These are phyloP conservation scores for Rhizophagus clarus DNA, from an alignment of 192 early-diverging fungal species.

Conservation along the genomic window DNA sequence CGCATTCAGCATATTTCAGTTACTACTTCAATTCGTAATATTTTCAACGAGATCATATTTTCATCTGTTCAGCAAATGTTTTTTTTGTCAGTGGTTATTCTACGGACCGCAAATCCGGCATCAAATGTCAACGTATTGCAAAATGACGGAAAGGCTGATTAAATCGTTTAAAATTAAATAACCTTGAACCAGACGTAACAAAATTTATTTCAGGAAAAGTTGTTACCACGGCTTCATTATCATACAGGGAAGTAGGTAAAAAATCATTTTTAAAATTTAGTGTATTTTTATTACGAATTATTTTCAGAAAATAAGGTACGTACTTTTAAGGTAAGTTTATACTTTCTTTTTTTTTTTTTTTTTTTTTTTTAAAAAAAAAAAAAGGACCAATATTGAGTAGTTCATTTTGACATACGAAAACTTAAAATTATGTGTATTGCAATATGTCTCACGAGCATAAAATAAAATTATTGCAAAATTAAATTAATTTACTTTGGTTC, in stretches of 20 bases:
- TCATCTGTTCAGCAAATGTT: background rate
- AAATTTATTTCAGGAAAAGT: background rate
- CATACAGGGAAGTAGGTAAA: background rate
- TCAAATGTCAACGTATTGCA: background rate
- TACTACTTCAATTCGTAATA: slow-evolving; percentile 4
- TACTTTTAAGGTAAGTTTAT: too few species aligned
- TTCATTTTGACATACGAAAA: too few species aligned
- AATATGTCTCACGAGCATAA: too few species aligned
- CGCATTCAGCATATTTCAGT: slow-evolving; percentile 29
- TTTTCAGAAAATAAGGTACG: too few species aligned
- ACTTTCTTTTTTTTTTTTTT: too few species aligned
- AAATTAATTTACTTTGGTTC: too few species aligned
- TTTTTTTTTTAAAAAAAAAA: too few species aligned
- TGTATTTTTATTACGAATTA: too few species aligned
- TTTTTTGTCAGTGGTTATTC: background rate
- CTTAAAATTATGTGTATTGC: too few species aligned
- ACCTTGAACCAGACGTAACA: background rate
- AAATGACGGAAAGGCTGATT: background rate
- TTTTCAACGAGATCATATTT: background rate
- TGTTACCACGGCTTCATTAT: background rate
- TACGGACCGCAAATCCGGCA: background rate
- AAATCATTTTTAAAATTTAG: background rate
- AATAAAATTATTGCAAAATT: too few species aligned
- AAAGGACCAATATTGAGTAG: too few species aligned
- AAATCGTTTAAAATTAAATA: background rate